Evolutionary conservation across 768 basidiomycete genomes (phyloP).

Genomic region (Boletus tomentosulus): DNA sequence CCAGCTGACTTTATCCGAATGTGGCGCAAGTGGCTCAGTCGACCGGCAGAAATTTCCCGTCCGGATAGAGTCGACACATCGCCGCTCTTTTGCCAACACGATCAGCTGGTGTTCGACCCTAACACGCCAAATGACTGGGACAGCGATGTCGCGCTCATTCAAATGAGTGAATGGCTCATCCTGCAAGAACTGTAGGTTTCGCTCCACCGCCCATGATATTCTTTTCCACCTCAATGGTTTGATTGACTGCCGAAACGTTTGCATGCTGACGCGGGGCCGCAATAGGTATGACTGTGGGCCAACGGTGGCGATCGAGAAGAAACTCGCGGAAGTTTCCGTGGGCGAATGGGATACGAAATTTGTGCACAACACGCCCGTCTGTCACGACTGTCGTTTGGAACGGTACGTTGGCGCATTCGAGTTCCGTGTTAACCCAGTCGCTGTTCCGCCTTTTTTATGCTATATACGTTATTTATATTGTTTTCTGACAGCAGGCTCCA

Average conservation of each 20-base stretch:
- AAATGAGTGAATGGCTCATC: constrained; percentile 60
- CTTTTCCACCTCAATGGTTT: constrained; percentile 7
- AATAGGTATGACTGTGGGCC: constrained; percentile 57
- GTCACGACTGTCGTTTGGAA: constrained; percentile 55
- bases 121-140: constrained; percentile 58
- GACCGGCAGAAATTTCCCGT: constrained; percentile 50
- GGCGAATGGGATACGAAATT: constrained; percentile 36
- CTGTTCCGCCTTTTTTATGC: background rate
- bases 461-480: constrained; percentile 4
- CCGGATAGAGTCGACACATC: constrained; percentile 63
- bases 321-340: constrained; percentile 19
- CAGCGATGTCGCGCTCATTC: constrained; percentile 51
- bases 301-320: constrained; percentile 46
- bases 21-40: constrained; percentile 69
- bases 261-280: constrained; percentile 16
- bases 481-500: constrained; percentile 16
- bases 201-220: constrained; percentile 1
- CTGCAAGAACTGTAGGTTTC: constrained; percentile 53
- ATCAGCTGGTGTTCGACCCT: constrained; percentile 60
- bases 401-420: constrained; percentile 38
- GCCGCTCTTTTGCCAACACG: constrained; percentile 65
- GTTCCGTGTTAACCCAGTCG: constrained; percentile 5
- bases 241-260: constrained; percentile 4
- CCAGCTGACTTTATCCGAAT: constrained; percentile 56
- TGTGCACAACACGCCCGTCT: constrained; percentile 50